Evolutionary conservation across 2,329 filamentous ascomycete species (phyloP), one percentile per base, ranked within the genome.

Genomic region (Amylocarpus encephaloides): DNA sequence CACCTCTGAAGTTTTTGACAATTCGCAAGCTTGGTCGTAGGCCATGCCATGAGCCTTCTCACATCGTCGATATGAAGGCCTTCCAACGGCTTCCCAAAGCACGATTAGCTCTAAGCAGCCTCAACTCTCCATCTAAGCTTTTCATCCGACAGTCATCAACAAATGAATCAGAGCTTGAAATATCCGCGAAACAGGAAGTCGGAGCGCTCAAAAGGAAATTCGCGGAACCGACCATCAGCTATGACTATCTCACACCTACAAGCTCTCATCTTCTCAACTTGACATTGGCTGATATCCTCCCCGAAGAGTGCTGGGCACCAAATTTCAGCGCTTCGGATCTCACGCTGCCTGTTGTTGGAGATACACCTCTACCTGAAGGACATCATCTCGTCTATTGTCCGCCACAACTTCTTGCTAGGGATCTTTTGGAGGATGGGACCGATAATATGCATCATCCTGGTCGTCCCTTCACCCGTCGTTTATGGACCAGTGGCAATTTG

Each of bases 351-450:
- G 3, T 11, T 19, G 13, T 46, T 19, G 15, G 38, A 41, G 33
- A 11, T 22, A 6, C 39, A 29, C n/a, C 30, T 5, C 41, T 65
- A 6, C 82, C 84, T 0, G 74, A 79, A 29, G 86, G 85, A 33
- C 84, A 94, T 66, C 90, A 96, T 67, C 75, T 95, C 33, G 81
- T 92, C 57, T 94, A 94, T 72, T 96, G 95, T 70, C 88, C 90
- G 52, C 78, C 86, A 10, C 78, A 82, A 55, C 72, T 85, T 15
- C 73, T 78, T 1, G 71, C 79, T 12, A 78, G 76, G 6, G 60
- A 73, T 32, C 78, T 97, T 39, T 76, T 89, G 15, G 73, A 81
- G 1, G 93, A 98, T 70, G 92, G 93, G 50, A 94, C 91, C 1
- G 92, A 97, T 66, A 73, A 79, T 4, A 74, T 85, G 47, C 89